Conservation (phyloP, 2,329 filamentous ascomycete species). For the Aspergillus melleus region DNA sequence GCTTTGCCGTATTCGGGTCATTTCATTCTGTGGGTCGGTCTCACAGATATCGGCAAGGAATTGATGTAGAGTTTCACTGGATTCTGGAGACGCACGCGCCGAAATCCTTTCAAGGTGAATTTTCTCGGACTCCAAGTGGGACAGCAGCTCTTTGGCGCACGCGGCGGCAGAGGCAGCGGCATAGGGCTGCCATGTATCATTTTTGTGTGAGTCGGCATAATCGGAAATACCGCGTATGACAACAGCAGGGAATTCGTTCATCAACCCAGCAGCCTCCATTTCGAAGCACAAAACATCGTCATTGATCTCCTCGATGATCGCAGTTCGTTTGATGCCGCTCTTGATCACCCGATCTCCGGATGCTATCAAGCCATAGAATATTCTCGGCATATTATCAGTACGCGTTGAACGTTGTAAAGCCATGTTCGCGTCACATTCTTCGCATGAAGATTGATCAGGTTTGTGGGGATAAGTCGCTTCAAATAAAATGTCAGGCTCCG, state of each 20-base stretch:
- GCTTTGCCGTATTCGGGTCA: no score
- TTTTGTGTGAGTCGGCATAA: constrained; percentile 4
- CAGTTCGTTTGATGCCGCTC: background rate
- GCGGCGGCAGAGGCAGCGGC: background rate
- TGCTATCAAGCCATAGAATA: constrained; percentile 3
- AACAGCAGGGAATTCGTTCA: background rate
- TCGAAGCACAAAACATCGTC: background rate
- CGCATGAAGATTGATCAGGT: background rate
- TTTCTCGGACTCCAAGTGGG: background rate
- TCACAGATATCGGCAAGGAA: no score
- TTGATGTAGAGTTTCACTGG: background rate
- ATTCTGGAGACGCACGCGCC: background rate
- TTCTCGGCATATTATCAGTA: background rate
- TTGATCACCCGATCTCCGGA: background rate
- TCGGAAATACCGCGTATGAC: constrained; percentile 1
- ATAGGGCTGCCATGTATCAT: constrained; percentile 1
- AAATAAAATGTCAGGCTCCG: constrained; percentile 1
- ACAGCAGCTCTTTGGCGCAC: constrained; percentile 2
- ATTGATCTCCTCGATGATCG: background rate
- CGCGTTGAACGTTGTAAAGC: background rate
- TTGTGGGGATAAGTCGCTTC: background rate
- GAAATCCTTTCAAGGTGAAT: no score
- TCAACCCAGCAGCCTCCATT: constrained; percentile 1
- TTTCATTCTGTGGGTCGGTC: no score
- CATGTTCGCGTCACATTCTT: background rate